Base-by-base conservation (phyloP, 2,329 filamentous ascomycete species). In the Neofusicoccum laricinum region DNA sequence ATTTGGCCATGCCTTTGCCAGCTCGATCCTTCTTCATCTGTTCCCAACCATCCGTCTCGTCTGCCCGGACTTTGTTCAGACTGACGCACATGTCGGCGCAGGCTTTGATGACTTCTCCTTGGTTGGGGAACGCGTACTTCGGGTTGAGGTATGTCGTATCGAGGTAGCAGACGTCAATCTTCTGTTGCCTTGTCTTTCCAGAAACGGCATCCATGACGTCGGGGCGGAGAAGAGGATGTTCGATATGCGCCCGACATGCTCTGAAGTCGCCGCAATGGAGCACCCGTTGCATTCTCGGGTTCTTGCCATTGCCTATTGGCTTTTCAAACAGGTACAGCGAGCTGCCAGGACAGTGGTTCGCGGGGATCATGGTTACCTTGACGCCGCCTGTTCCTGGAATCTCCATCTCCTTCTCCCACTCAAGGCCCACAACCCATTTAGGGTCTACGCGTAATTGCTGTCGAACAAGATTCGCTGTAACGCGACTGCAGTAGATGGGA, bases 71-170 rank as follows among this genome's bases (percentile, higher is more conserved):
- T 59, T 90, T 88, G 63, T 88, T 90, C 62, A 94, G 82, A 66
- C 85, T 88, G n/a, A 90, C 86, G 72, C 93, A 97, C 76, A 98
- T 87, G 40, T 96, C 90, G 3, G 92, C 91, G 72, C 93, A 97
- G 8, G 94, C 90, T 67, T 86, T 82, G 66, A 98, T 92, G 63
- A 99, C 95, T 69, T 95, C 89, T 64, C 90, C 84, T 74, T 99
- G 95, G 3, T 87, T 89, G 0, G 95, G 95, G 70, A 99, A 99
- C 0, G 94, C 90, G 76, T 98, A 99, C 68, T 93, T 93, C 0
- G 95, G 95, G 68, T 95, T 97, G 11, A 99, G 84, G 74, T 99
- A 99, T 0, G 95, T 99, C 0, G 95, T 99, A 74, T 99, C 95
- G 8, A 99, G 86, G 74, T 99, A 99, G 79, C 95, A 98, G 32